Base-by-base conservation (phyloP, 352 stramenopile species). In the Phytophthora citricola region DNA sequence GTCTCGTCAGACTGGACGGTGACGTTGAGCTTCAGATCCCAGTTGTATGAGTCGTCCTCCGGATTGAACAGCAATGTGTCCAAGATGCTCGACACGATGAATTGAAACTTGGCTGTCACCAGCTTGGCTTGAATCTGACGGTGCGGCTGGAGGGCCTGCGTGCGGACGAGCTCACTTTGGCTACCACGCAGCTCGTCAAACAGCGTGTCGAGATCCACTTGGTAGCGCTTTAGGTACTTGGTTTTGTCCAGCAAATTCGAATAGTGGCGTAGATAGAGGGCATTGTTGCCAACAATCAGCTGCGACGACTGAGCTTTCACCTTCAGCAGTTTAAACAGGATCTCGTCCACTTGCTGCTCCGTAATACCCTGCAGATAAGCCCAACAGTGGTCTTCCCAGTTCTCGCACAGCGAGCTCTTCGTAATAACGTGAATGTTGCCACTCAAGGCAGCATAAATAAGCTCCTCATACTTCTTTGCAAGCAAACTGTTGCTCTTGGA, bases 351-450 rank as follows among this genome's bases (percentile, higher is more conserved):
- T 58, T 93, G 72, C 15, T 87, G 75, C 34, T 92, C 85, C 2
- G 74, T 87, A 34, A 91, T 87, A 4, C 76, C 85, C 20, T 88
- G 73, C 6, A 94, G 57, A 56, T 89, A 90, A 17, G 85, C 86
- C 88, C 88, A 96, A 57, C 86, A 91, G 54, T 96, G 88, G 47
- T 96, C 85, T 53, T 96, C 88, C 88, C 88, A 96, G 31, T 43
- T 91, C 47, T 89, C 83, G 27, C 85, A 94, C n/a, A 92, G 46
- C 43, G 78, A 68, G 15, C 83, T 93, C 44, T 79, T 74, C 1
- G 80, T 78, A 57, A 96, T 75, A 9, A 83, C 81, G 14, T 81
- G 67, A 34, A 89, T 75, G 45, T 96, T 87, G 36, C 88, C 86
- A 67, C 85, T 87, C 50, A 96, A 67, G 2, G 86, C 86, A 9